Evolutionary conservation across 2,329 filamentous ascomycete species (phyloP).

Genomic region (Lecanosticta acicola): DNA sequence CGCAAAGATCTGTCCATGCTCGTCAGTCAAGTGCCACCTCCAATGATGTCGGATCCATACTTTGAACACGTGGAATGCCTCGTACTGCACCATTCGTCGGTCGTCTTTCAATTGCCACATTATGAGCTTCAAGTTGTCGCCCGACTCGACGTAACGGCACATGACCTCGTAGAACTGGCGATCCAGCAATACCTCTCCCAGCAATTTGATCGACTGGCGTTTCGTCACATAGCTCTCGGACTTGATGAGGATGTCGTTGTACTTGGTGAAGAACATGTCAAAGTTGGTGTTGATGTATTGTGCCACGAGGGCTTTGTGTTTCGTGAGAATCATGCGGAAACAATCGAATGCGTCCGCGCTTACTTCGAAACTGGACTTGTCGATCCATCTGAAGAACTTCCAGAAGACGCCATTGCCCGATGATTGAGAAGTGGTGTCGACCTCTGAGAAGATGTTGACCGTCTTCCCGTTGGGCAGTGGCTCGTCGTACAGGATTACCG

Average conservation of each 20-base stretch:
- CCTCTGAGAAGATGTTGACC: conserved; percentile 58
- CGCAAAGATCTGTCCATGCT: conserved; percentile 67
- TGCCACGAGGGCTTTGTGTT: conserved; percentile 85
- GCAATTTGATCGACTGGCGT: conserved; percentile 91
- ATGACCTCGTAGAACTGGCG: conserved; percentile 96
- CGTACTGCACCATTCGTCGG: conserved; percentile 98
- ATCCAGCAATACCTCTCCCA: conserved; percentile 90
- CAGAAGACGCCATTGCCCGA: conserved; percentile 85
- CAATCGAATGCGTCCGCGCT: conserved; percentile 97
- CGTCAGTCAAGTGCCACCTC: conserved; percentile 8
- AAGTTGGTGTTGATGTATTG: conserved; percentile 87
- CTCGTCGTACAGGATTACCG: conserved; percentile 89
- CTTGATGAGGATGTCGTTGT: conserved; percentile 81
- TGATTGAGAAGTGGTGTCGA: conserved; percentile 70
- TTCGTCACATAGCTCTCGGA: conserved; percentile 97
- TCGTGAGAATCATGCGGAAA: conserved; percentile 88
- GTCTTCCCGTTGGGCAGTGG: conserved; percentile 65
- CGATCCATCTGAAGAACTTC: conserved; percentile 96
- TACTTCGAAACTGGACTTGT: conserved; percentile 92
- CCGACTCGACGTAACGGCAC: conserved; percentile 92
- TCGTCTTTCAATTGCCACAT: conserved; percentile 97
- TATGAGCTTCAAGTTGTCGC: conserved; percentile 93
- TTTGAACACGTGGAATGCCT: conserved; percentile 99
- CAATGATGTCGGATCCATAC: conserved; percentile 33
- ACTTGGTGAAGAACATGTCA: conserved; percentile 83